Conservation (phyloP, 2,329 filamentous ascomycete species). For the Cladosporium oxysporum region DNA sequence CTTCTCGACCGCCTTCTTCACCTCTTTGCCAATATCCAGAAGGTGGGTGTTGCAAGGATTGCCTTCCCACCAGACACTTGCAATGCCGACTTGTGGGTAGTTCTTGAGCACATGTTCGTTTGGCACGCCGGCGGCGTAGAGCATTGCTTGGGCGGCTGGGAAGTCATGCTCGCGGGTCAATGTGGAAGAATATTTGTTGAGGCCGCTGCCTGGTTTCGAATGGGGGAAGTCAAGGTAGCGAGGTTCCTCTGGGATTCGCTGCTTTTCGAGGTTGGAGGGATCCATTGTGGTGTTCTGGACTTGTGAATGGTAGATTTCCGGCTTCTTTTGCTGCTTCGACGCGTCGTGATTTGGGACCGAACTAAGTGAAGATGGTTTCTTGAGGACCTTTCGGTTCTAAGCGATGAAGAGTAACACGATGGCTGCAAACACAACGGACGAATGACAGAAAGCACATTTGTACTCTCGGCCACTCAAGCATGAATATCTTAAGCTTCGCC, state of each 20-base stretch:
- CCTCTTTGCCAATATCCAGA: slow-evolving; percentile 81
- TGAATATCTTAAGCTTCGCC: slow-evolving; percentile 15
- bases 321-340: neutral
- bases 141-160: slow-evolving; percentile 91
- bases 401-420: neutral
- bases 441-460: slow-evolving; percentile 19
- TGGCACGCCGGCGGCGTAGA: slow-evolving; percentile 89
- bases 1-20: slow-evolving; percentile 78
- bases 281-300: slow-evolving; percentile 35
- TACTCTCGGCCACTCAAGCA: slow-evolving; percentile 10
- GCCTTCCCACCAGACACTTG: slow-evolving; percentile 95
- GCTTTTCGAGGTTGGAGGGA: slow-evolving; percentile 38
- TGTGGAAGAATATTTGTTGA: slow-evolving; percentile 85
- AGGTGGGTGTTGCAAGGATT: slow-evolving; percentile 86
- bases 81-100: slow-evolving; percentile 85
- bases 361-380: neutral
- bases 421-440: slow-evolving; percentile 7
- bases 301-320: neutral
- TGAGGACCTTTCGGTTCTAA: neutral
- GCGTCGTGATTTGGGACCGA: neutral
- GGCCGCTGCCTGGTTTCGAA: slow-evolving; percentile 55
- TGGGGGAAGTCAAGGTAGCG: slow-evolving; percentile 61
- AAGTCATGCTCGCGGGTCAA: slow-evolving; percentile 86
- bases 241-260: slow-evolving; percentile 44
- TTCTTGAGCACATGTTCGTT: slow-evolving; percentile 83